Base-by-base conservation (phyloP, 768 basidiomycete genomes). In the Auricularia heimuer region DNA sequence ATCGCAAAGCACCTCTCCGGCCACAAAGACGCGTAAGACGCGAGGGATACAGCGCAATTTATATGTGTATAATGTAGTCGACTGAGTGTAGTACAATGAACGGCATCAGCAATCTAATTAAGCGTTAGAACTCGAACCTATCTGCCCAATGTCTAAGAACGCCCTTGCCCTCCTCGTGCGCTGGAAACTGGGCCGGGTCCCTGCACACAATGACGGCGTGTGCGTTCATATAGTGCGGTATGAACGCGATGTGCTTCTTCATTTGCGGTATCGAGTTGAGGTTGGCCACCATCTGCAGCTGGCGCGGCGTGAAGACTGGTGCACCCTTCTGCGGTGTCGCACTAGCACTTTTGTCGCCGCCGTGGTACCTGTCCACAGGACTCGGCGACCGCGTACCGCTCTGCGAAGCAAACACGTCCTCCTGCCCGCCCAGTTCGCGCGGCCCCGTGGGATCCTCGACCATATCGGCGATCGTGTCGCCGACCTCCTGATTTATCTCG, bases 151-250 rank as follows among this genome's bases (percentile, higher is more conserved):
- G 88, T 66, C 81, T 79, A 39, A 93, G 62, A 3, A 92, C 81
- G 42, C 83, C 83, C 71, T 85, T 84, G 18, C 91, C 91, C 45
- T 75, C 71, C 44, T 79, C 74, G 69, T 91, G 88, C 12, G 73
- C 67, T 67, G 81, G 76, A 71, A 88, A 89, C 37, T 78, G 75
- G 70, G 85, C 79, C 64, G 84, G 73, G 67, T 92, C 89, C 54
- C 91, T 78, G 72, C 82, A 85, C 10, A 93, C 77, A 67, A 94
- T 87, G 65, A 83, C 77, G 3, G 81, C 89, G 74, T 94, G 91
- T 34, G 89, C 76, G 69, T 92, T 92, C 45, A 75, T 71, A 29
- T 85, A 79, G 1, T 75, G 75, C 21, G 78, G 75, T 68, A 92
- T 85, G 71, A 83, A 90, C 21, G 82, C 88, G 21, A 82, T 73